Evolutionary conservation across 2,329 filamentous ascomycete genomes (phyloP), one percentile per base, ranked within the genome.

Genomic region (Monosporascus ibericus): DNA sequence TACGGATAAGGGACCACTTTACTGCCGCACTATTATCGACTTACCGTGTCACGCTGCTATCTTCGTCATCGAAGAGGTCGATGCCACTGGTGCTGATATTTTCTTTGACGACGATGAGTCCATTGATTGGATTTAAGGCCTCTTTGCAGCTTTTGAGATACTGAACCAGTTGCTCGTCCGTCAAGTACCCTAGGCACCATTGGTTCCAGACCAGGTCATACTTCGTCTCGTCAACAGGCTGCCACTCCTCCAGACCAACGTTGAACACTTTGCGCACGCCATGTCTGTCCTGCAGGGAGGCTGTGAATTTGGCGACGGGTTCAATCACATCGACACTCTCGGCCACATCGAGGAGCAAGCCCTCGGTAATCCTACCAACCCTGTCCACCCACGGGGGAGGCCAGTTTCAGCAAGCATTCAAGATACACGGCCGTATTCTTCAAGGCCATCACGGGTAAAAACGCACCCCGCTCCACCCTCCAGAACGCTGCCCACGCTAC

Each of bases 141-240:
- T 68, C 60, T 47, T 76, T 78, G 65, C 88, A 88, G 25, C 81
- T 75, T 52, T 72, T 60, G 17, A 96, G 70, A 63, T 86, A 95
- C 2, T 72, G 72, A 1, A 87, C 74, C 4, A 96, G 66, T 66
- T 95, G 84, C 7, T 70, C 70, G 65, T 96, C 90, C 0, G 81
- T 90, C 51, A 96, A 73, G 68, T 96, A 87, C 24, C 89, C 87
- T 7, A 92, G 70, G 68, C 91, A 96, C 91, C 92, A 96, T 69
- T 96, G 92, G 49, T 82, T 86, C 89, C 90, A 96, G 55, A 96
- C 84, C 46, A 96, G 68, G 65, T 92, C 87, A 69, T 96, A 96
- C 48, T 71, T 67, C 8, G 69, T 62, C n/a, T 63, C 72, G 1
- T 70, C 61, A 0, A 62, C 71, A 1, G 78, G 74, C 11, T 60